A percentile compares a stretch with the other conserved stretches of the same genome.
phyloP scores from a whole-genome alignment of 495 filamentous ascomycete species.

The Mytilinidion resinicola region DNA sequence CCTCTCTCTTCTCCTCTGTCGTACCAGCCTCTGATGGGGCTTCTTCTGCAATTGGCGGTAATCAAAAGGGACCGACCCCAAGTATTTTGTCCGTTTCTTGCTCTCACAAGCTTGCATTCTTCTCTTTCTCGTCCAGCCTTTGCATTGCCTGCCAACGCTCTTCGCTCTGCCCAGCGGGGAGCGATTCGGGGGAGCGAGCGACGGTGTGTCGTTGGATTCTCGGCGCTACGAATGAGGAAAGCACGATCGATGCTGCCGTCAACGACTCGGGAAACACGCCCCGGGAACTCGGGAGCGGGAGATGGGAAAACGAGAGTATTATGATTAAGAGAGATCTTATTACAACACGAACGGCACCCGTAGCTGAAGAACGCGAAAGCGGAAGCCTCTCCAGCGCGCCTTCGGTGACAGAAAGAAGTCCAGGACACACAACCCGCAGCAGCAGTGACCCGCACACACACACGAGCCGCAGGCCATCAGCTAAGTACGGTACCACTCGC shows the following conservation, averaged over 20 bases:
- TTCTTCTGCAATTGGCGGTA: background rate
- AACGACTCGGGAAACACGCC: background rate
- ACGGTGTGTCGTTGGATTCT: background rate
- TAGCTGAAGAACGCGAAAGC: background rate
- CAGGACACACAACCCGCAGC: background rate
- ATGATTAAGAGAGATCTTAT: background rate
- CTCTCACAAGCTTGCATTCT: no score
- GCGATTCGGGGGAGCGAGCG: no score
- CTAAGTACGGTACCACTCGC: background rate
- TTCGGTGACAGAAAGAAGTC: background rate
- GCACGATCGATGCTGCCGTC: background rate
- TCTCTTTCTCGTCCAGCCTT: no score
- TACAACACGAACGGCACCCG: background rate
- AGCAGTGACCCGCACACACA: background rate
- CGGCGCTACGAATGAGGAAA: background rate
- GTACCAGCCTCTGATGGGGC: background rate
- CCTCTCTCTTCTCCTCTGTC: background rate
- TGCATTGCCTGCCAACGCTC: no score
- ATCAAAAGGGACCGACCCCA: background rate
- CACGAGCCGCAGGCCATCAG: background rate
- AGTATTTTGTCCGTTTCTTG: no score
- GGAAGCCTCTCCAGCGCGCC: background rate
- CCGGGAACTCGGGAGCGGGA: background rate
- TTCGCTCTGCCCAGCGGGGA: no score
- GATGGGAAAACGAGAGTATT: background rate